phyloP scores from a whole-genome alignment of 2,329 filamentous ascomycete genomes.

The Colletotrichum liriopes region DNA sequence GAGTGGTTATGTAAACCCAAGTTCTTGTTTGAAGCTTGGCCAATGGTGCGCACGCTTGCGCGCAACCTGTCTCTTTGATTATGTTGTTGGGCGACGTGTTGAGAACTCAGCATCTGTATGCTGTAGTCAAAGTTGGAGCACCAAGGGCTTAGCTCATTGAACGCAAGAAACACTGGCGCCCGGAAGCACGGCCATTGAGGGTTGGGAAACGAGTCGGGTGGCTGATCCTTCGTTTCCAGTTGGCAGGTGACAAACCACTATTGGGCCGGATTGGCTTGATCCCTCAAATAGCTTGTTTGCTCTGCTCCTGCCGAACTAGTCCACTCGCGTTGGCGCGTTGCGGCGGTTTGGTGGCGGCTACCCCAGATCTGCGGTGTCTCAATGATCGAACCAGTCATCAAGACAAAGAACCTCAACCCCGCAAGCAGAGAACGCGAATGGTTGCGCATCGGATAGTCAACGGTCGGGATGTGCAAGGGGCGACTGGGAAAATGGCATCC shows the following conservation, averaged over 20 bases:
- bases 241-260: constrained; percentile 32
- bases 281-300: constrained; percentile 16
- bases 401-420: constrained; percentile 15
- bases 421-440: not conserved
- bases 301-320: not conserved
- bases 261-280: constrained; percentile 21
- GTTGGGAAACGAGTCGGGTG: constrained; percentile 21
- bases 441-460: constrained; percentile 5
- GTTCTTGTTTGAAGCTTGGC: not conserved
- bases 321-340: not conserved
- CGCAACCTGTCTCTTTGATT: not conserved
- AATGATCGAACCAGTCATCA: constrained; percentile 9
- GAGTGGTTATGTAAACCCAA: not conserved
- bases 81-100: not conserved
- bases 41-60: not conserved
- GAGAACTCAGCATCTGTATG: not conserved
- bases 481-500: not conserved
- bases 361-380: constrained; percentile 31
- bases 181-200: constrained; percentile 17
- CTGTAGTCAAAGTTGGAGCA: not conserved
- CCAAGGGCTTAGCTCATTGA: not conserved
- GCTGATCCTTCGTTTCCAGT: constrained; percentile 34
- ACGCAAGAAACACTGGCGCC: not conserved
- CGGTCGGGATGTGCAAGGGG: not conserved
- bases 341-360: constrained; percentile 21